A percentile compares a stretch with the other conserved stretches of the same genome.
phyloP scores from a whole-genome alignment of 768 basidiomycete species.

The Russula compacta region DNA sequence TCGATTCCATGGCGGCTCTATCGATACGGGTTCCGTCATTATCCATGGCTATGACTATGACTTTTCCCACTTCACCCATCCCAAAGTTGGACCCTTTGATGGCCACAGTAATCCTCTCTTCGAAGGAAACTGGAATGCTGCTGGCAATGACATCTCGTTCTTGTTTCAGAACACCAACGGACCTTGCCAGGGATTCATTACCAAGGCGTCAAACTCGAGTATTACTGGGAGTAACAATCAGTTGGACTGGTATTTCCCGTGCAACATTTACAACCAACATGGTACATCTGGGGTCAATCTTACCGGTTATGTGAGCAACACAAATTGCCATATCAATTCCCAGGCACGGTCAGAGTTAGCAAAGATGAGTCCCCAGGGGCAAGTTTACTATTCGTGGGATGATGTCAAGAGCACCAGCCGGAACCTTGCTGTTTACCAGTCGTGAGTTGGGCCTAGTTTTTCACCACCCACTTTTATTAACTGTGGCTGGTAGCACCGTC shows the following conservation, averaged over 20 bases:
- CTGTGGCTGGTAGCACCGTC: conserved; percentile 47
- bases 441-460: conserved; percentile 43
- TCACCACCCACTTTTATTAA: conserved; percentile 8
- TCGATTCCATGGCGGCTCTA: conserved; percentile 70
- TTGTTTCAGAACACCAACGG: conserved; percentile 89
- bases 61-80: conserved; percentile 80
- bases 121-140: conserved; percentile 63
- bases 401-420: conserved; percentile 59
- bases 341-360: conserved; percentile 45
- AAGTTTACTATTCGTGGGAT: conserved; percentile 93
- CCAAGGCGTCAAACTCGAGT: conserved; percentile 55
- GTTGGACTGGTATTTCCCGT: conserved; percentile 96
- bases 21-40: conserved; percentile 74
- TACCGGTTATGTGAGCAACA: conserved; percentile 53
- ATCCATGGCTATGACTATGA: conserved; percentile 95
- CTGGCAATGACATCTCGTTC: conserved; percentile 87
- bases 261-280: conserved; percentile 79
- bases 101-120: conserved; percentile 80
- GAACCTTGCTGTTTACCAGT: conserved; percentile 90
- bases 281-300: conserved; percentile 52
- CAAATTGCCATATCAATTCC: conserved; percentile 63
- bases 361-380: conserved; percentile 51
- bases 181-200: conserved; percentile 72
- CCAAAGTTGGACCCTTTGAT: conserved; percentile 62
- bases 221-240: conserved; percentile 54